Evolutionary conservation across 1,284 basidiomycete species (phyloP).

Genomic region (Uromyces viciae-fabae): DNA sequence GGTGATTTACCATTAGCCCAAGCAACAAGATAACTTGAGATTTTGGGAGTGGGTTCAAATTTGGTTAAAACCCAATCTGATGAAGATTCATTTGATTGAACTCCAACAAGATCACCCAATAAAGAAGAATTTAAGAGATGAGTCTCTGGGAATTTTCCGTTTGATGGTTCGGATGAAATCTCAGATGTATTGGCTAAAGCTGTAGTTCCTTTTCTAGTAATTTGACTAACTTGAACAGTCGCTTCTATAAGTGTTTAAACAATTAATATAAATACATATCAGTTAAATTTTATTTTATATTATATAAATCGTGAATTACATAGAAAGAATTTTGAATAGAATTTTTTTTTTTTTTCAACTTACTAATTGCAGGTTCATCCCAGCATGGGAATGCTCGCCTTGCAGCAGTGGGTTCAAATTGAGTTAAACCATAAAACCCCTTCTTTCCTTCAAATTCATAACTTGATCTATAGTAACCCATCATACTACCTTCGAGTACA

Average conservation of each 20-base stretch:
- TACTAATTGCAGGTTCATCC: constrained; percentile 85
- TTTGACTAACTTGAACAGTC: constrained; percentile 37
- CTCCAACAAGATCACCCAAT: constrained; percentile 41
- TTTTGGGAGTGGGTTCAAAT: constrained; percentile 58
- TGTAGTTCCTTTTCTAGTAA: constrained; percentile 32
- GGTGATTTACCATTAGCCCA: constrained; percentile 81
- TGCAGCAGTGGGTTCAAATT: constrained; percentile 74
- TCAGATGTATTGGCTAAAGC: constrained; percentile 42
- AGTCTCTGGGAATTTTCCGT: constrained; percentile 32
- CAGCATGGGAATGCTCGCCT: constrained; percentile 64
- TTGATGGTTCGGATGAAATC: constrained; percentile 27
- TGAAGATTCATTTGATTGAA: constrained; percentile 47
- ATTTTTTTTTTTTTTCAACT: neutral
- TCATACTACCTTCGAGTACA: constrained; percentile 43
- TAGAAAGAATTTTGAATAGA: neutral
- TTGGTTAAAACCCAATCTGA: constrained; percentile 54
- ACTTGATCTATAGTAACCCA: constrained; percentile 42
- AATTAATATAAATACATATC: too few relatives aligned
- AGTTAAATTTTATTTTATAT: neutral
- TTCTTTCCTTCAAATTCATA: constrained; percentile 45
- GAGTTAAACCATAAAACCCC: constrained; percentile 52
- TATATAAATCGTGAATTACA: too few relatives aligned
- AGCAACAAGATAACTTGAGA: constrained; percentile 88
- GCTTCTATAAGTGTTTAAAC: constrained; percentile 26
- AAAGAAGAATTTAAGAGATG: constrained; percentile 1